phyloP scores from a whole-genome alignment of 2,329 filamentous ascomycete species.

The Fonsecaea multimorphosa region DNA sequence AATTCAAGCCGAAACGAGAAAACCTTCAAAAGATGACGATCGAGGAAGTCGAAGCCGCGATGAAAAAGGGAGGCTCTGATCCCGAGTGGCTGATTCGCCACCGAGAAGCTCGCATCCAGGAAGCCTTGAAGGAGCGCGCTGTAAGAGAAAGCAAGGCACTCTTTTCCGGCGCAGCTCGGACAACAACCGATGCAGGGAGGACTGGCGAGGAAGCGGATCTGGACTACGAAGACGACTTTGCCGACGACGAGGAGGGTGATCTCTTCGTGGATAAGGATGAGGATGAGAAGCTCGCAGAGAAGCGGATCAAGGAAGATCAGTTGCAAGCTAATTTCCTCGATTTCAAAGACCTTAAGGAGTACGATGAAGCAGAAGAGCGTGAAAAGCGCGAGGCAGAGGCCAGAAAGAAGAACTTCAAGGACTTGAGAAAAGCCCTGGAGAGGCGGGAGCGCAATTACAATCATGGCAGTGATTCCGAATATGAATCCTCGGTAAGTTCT shows the following conservation, averaged over 20 bases:
- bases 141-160: constrained; percentile 54
- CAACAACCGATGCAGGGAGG: constrained; percentile 25
- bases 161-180: constrained; percentile 45
- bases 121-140: constrained; percentile 65
- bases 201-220: constrained; percentile 65
- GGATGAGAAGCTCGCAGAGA: constrained; percentile 73
- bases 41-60: constrained; percentile 82
- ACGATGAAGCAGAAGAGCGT: constrained; percentile 71
- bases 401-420: constrained; percentile 74
- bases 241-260: constrained; percentile 83
- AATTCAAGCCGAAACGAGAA: constrained; percentile 78
- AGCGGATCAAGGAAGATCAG: constrained; percentile 77
- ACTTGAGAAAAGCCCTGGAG: constrained; percentile 77
- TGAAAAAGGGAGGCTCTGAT: constrained; percentile 77
- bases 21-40: constrained; percentile 78
- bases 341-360: constrained; percentile 71
- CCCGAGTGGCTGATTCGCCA: constrained; percentile 80
- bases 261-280: constrained; percentile 78
- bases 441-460: constrained; percentile 86
- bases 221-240: constrained; percentile 77
- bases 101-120: constrained; percentile 59
- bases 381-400: constrained; percentile 69
- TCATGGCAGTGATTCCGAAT: constrained; percentile 74
- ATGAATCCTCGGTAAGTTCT: constrained; percentile 58
- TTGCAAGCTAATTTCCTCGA: constrained; percentile 89